Conservation (phyloP, 306 rosid species). For the Prunus armeniaca region DNA sequence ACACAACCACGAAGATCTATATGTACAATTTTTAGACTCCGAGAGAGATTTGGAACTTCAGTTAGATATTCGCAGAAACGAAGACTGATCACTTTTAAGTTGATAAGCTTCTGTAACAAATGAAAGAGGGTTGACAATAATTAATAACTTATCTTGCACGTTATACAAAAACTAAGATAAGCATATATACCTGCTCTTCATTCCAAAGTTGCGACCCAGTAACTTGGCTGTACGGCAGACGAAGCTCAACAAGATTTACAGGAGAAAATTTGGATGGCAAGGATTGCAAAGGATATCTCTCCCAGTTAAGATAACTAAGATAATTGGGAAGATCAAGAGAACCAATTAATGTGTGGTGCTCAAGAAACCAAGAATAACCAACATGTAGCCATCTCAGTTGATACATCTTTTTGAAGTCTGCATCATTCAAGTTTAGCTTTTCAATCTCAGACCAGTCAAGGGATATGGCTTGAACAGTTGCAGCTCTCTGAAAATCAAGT, state of each 20-base stretch:
- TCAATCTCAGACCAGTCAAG: not conserved
- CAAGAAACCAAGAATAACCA: not conserved
- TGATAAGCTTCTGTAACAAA: not conserved
- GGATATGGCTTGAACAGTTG: not conserved
- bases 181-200: not conserved
- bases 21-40: not conserved
- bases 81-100: no score
- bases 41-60: no score
- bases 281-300: not conserved
- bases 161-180: not conserved
- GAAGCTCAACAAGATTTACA: not conserved
- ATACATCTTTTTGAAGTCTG: not conserved
- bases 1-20: not conserved
- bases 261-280: not conserved
- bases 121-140: not conserved
- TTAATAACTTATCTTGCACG: not conserved
- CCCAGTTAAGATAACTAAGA: not conserved
- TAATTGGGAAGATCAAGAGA: not conserved
- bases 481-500: constrained; percentile 1
- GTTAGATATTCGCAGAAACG: no score
- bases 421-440: not conserved
- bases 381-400: not conserved
- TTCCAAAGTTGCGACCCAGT: not conserved
- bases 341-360: not conserved
- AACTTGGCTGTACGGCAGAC: not conserved